These are phyloP conservation scores for Boletus coccyginus DNA, from an alignment of 768 basidiomycete species.

Conservation along the genomic window DNA sequence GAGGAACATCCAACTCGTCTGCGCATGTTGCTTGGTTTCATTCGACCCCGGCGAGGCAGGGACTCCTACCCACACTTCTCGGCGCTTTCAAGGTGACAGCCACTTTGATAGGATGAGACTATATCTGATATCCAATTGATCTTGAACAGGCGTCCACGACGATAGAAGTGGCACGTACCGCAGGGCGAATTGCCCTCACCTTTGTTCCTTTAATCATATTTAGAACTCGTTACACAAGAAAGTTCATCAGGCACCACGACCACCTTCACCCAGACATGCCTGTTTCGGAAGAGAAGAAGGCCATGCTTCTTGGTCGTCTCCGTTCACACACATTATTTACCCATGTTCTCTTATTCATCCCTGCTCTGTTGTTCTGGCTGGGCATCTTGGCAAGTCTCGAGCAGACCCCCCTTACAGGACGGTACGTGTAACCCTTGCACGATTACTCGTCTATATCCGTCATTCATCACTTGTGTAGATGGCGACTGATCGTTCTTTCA, in stretches of 20 bases:
- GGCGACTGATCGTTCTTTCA: conserved; percentile 84
- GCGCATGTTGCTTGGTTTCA: conserved; percentile 35
- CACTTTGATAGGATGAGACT: not conserved
- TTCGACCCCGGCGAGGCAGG: conserved; percentile 35
- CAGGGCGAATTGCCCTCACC: conserved; percentile 69
- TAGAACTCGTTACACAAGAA: conserved; percentile 52
- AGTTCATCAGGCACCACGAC: conserved; percentile 46
- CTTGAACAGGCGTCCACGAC: conserved; percentile 65
- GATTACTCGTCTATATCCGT: not conserved
- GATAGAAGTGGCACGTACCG: conserved; percentile 66
- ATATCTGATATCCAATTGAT: not conserved
- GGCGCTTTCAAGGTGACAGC: conserved; percentile 57
- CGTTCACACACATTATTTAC: conserved; percentile 48
- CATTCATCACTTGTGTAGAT: conserved; percentile 42
- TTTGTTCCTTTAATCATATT: conserved; percentile 69
- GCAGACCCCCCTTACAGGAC: conserved; percentile 80
- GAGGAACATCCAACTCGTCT: not conserved
- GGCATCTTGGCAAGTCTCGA: conserved; percentile 74
- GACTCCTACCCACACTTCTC: conserved; percentile 52
- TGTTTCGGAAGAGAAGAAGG: conserved; percentile 52
- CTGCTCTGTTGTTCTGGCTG: conserved; percentile 59
- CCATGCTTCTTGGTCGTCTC: conserved; percentile 45
- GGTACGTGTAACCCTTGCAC: conserved; percentile 45
- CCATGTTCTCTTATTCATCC: conserved; percentile 58
- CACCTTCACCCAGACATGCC: conserved; percentile 38